A percentile compares a stretch with the other conserved stretches of the same genome.
These are phyloP conservation scores for Diplodia sapinea DNA, from an alignment of 2,329 filamentous ascomycete genomes.

Conservation along the genomic window DNA sequence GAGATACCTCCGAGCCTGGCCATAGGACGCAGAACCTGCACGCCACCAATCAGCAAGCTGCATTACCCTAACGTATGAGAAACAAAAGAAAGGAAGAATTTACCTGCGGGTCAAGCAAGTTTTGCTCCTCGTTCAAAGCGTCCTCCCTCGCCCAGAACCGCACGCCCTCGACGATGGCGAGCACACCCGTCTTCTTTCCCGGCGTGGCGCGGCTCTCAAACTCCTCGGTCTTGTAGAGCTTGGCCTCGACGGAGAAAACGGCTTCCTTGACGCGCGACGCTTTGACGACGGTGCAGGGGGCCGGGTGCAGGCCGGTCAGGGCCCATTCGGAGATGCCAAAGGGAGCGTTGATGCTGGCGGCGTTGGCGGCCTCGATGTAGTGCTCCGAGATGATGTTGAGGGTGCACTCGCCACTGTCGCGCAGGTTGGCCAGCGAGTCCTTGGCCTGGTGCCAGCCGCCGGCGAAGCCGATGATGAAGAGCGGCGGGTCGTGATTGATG, in stretches of 20 bases:
- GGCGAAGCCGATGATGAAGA: slow-evolving; percentile 72
- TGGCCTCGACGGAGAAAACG: slow-evolving; percentile 81
- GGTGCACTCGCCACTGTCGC: slow-evolving; percentile 74
- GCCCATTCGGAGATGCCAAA: slow-evolving; percentile 80
- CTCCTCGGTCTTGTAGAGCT: slow-evolving; percentile 74
- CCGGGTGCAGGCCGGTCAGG: slow-evolving; percentile 75
- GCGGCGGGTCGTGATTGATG: slow-evolving; percentile 82
- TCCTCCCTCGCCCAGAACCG: slow-evolving; percentile 91
- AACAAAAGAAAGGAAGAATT: slow-evolving; percentile 39
- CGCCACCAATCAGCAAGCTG: neutral
- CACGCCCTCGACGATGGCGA: slow-evolving; percentile 81
- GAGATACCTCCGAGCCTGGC: slow-evolving; percentile 84
- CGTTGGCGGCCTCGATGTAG: slow-evolving; percentile 86
- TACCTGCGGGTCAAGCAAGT: slow-evolving; percentile 73
- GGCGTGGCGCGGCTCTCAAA: slow-evolving; percentile 74
- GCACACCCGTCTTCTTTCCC: slow-evolving; percentile 74
- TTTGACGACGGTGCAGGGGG: slow-evolving; percentile 68
- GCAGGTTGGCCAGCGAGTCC: slow-evolving; percentile 77
- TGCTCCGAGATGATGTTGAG: slow-evolving; percentile 88
- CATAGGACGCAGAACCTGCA: slow-evolving; percentile 72
- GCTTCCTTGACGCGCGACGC: slow-evolving; percentile 79
- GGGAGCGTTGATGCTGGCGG: slow-evolving; percentile 77
- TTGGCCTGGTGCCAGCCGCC: slow-evolving; percentile 68
- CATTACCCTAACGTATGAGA: neutral
- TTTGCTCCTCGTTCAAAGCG: slow-evolving; percentile 78